Evolutionary conservation across 139 green algal genomes (phyloP).

Genomic region (Micractinium conductrix): DNA sequence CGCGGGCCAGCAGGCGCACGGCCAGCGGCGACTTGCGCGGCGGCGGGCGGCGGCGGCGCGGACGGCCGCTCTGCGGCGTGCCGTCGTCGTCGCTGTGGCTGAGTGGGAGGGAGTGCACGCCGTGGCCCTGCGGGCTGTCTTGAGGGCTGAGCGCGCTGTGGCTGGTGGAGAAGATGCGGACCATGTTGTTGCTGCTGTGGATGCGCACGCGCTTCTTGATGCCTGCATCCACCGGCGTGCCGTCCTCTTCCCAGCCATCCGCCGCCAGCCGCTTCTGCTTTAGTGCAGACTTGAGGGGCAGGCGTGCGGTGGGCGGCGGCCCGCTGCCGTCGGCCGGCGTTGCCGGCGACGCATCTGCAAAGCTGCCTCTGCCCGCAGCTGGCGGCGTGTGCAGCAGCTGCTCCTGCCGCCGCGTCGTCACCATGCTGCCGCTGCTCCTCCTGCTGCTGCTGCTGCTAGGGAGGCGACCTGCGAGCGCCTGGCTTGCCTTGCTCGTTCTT

Average conservation of each 20-base stretch:
- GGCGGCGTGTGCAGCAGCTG: constrained; percentile 28
- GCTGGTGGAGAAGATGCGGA: constrained; percentile 36
- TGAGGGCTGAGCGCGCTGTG: too few relatives aligned
- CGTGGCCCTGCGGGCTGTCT: too few relatives aligned
- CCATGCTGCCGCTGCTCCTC: background rate
- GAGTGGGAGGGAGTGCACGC: too few relatives aligned
- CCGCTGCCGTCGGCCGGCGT: background rate
- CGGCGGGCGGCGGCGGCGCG: background rate
- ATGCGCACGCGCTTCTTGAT: constrained; percentile 49
- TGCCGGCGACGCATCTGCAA: background rate
- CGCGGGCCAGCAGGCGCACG: background rate
- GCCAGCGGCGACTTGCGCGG: too few relatives aligned
- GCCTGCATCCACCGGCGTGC: background rate
- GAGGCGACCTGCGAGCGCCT: too few relatives aligned
- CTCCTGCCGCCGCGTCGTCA: constrained; percentile 34
- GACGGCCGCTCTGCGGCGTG: background rate
- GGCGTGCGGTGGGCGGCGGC: background rate
- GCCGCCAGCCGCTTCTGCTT: background rate
- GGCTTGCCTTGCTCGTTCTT: background rate
- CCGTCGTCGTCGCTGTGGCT: background rate
- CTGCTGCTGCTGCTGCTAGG: background rate
- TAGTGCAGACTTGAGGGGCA: constrained; percentile 20
- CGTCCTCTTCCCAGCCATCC: background rate
- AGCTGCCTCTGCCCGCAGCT: background rate
- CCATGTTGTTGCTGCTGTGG: constrained; percentile 36